Evolutionary conservation across 495 filamentous ascomycete species (phyloP).

Genomic region (Amniculicola lignicola): DNA sequence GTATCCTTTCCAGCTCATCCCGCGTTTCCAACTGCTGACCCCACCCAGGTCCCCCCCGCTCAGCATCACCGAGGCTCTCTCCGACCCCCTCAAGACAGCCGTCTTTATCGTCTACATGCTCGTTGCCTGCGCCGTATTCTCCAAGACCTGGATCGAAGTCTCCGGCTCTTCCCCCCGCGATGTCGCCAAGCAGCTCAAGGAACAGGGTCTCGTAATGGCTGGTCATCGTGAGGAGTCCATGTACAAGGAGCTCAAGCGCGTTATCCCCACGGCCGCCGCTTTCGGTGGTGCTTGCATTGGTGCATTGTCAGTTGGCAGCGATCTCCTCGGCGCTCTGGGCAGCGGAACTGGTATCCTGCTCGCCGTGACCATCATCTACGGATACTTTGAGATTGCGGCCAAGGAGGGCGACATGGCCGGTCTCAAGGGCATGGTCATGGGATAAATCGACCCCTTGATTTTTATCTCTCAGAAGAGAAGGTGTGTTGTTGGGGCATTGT

Average conservation of each 20-base stretch:
- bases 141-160: slow-evolving; percentile 99
- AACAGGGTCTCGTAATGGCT: slow-evolving; percentile 98
- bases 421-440: slow-evolving; percentile 78
- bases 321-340: slow-evolving; percentile 93
- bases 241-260: slow-evolving; percentile 99
- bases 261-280: slow-evolving; percentile 96
- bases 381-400: slow-evolving; percentile 98
- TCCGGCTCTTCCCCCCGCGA: slow-evolving; percentile 95
- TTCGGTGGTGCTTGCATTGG: slow-evolving; percentile 99
- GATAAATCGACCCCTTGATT: too few species aligned
- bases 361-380: slow-evolving; percentile 99
- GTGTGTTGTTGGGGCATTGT: too few species aligned
- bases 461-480: too few species aligned
- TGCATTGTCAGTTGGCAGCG: slow-evolving; percentile 89
- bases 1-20: neutral
- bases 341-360: slow-evolving; percentile 96
- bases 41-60: slow-evolving; percentile 70
- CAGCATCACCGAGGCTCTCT: slow-evolving; percentile 92
- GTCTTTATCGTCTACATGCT: slow-evolving; percentile 98
- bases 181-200: slow-evolving; percentile 99
- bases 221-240: slow-evolving; percentile 99
- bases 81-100: slow-evolving; percentile 94
- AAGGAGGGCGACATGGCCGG: slow-evolving; percentile 94
- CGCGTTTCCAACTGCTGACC: slow-evolving; percentile 8
- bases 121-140: slow-evolving; percentile 94